phyloP scores from a whole-genome alignment of 1,139 yeast genomes.

The Candida sanyaensis region DNA sequence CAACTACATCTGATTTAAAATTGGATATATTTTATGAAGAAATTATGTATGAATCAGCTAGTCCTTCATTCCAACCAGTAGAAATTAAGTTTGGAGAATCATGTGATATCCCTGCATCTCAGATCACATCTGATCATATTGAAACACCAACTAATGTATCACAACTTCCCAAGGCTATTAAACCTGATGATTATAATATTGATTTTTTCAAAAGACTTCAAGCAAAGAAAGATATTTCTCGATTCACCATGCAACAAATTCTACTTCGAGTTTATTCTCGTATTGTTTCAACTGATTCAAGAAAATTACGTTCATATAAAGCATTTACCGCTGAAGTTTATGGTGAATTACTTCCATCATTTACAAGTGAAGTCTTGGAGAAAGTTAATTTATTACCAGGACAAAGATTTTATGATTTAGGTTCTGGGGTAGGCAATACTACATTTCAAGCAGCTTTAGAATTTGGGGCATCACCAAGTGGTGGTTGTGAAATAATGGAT shows the following conservation, averaged over 20 bases:
- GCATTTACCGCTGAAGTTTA: slow-evolving; percentile 91
- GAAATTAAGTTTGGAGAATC: slow-evolving; percentile 5
- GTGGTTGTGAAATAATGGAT: slow-evolving; percentile 89
- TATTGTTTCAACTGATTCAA: slow-evolving; percentile 74
- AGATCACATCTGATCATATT: background rate
- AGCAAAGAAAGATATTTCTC: slow-evolving; percentile 47
- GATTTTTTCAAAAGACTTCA: slow-evolving; percentile 34
- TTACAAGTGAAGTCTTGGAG: slow-evolving; percentile 66
- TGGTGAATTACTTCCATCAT: slow-evolving; percentile 85
- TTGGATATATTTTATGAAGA: slow-evolving; percentile 28
- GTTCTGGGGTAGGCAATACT: slow-evolving; percentile 94
- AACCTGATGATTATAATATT: slow-evolving; percentile 23
- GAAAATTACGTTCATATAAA: slow-evolving; percentile 65
- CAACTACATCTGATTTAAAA: slow-evolving; percentile 24
- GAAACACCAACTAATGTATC: slow-evolving; percentile 12
- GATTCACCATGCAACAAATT: slow-evolving; percentile 64
- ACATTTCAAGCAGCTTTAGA: slow-evolving; percentile 88
- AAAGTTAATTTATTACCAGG: slow-evolving; percentile 58
- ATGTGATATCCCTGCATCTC: slow-evolving; percentile 3
- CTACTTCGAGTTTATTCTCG: slow-evolving; percentile 73
- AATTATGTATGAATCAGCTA: slow-evolving; percentile 17
- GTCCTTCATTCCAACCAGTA: slow-evolving; percentile 15
- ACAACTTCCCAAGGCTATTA: slow-evolving; percentile 7
- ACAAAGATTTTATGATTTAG: slow-evolving; percentile 76
- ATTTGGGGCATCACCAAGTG: slow-evolving; percentile 72